phyloP scores from a whole-genome alignment of 257 asterid genomes.

The Rhazya stricta region DNA sequence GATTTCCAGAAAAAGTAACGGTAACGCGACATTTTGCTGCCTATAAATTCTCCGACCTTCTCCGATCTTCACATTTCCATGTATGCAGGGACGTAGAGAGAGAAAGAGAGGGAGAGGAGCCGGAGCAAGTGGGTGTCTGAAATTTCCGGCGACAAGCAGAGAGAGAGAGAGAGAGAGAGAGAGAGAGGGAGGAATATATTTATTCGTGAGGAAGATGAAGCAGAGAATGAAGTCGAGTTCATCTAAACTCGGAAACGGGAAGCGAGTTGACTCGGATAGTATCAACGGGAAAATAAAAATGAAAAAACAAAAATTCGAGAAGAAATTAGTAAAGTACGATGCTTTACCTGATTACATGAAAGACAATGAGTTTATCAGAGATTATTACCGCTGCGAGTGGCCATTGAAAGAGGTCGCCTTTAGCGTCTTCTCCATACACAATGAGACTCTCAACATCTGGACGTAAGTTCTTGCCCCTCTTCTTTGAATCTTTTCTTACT shows the following conservation, averaged over 20 bases:
- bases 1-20: slow-evolving; percentile 7
- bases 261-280: slow-evolving; percentile 16
- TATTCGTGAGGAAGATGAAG: slow-evolving; percentile 8
- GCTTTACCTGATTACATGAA: slow-evolving; percentile 77
- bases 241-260: background rate
- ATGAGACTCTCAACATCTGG: slow-evolving; percentile 90
- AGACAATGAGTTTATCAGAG: slow-evolving; percentile 77
- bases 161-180: background rate
- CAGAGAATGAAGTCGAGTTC: slow-evolving; percentile 8
- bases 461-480: slow-evolving; percentile 42
- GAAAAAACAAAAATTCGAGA: slow-evolving; percentile 19
- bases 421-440: slow-evolving; percentile 82
- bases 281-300: slow-evolving; percentile 5
- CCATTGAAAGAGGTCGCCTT: slow-evolving; percentile 60
- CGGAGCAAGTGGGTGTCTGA: background rate
- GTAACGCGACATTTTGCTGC: slow-evolving; percentile 25
- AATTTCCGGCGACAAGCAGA: slow-evolving; percentile 18
- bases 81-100: background rate
- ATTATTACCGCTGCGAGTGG: slow-evolving; percentile 91
- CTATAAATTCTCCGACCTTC: slow-evolving; percentile 18
- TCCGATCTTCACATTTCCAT: slow-evolving; percentile 7
- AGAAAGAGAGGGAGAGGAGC: background rate
- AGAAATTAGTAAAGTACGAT: slow-evolving; percentile 52
- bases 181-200: background rate
- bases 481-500: background rate